Conservation (phyloP, 1,284 basidiomycete genomes). For the Gastroboletus turbinatus region DNA sequence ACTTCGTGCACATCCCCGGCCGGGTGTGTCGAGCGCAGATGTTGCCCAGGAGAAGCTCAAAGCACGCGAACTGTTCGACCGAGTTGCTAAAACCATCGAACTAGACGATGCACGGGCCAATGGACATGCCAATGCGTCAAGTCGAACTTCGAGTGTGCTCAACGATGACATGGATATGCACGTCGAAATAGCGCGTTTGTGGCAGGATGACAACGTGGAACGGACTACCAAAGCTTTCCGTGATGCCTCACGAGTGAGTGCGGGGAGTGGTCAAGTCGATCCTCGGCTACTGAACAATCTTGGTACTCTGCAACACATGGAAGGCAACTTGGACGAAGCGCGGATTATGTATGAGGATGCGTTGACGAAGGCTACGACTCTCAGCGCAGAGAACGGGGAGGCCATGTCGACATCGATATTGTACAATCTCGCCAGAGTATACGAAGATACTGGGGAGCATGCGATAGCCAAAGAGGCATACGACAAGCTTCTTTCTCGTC, state of each 20-base stretch:
- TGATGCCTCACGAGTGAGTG: constrained; percentile 67
- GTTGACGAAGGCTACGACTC: constrained; percentile 53
- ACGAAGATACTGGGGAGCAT: constrained; percentile 78
- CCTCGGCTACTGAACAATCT: constrained; percentile 83
- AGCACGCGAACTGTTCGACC: constrained; percentile 82
- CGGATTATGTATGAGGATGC: constrained; percentile 66
- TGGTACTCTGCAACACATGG: constrained; percentile 74
- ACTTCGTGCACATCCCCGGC: constrained; percentile 75
- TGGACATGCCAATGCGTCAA: constrained; percentile 33
- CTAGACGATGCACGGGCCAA: constrained; percentile 48
- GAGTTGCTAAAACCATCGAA: constrained; percentile 67
- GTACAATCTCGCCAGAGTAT: constrained; percentile 87
- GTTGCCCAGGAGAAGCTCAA: constrained; percentile 66
- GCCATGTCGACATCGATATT: constrained; percentile 77
- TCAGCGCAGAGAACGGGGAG: constrained; percentile 55
- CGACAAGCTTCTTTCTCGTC: constrained; percentile 76
- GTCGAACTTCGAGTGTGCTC: constrained; percentile 26
- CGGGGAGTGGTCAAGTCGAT: constrained; percentile 49
- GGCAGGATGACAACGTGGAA: constrained; percentile 79
- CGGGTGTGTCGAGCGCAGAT: constrained; percentile 75
- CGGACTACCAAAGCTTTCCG: constrained; percentile 71
- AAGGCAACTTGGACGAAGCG: constrained; percentile 60
- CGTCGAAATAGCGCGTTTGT: constrained; percentile 82
- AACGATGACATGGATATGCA: constrained; percentile 80
- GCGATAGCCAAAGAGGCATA: constrained; percentile 80